Base-by-base conservation (phyloP, 768 basidiomycete genomes). In the Tulasnella sp. region DNA sequence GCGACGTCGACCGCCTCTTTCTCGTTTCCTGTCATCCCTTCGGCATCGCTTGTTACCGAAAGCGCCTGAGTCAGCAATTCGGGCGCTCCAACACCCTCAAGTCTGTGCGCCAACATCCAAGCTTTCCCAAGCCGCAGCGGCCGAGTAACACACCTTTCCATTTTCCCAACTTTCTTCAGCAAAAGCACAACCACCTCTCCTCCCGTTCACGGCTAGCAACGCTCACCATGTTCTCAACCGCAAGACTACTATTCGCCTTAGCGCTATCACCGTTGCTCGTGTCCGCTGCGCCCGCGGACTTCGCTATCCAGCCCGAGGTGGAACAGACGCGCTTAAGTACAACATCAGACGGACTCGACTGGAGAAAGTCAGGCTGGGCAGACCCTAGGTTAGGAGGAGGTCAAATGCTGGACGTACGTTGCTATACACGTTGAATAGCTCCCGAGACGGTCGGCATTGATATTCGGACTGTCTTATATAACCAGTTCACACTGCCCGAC, bases 331-430 rank as follows among this genome's bases (percentile, higher is more conserved):
- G 20, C 57, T 29, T 61, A 61, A 37, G 26, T 3, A n/a, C 70
- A 71, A 23, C 16, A 71, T 71, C 70, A 39, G 70, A 70, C 51
- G 76, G 61, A 1, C n/a, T 44, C 26, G 76, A 77, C 42, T 77
- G 76, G 76, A 70, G 55, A 42, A 55, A 70, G 46, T 77, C 76
- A 4, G 77, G 89, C 44, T 90, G 88, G 88, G 80, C 85, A 72
- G 94, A 96, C 83, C 94, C 94, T 26, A 87, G 93, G 67, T 79
- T 88, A 35, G 87, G 89, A 74, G 94, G 94, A 23, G 94, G 94
- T 5, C 87, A 87, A 32, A 86, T 94, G 79, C 84, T 95, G 57
- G 94, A 96, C 82, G 94, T 95, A 81, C 82, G 90, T 83, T 20
- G 9, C 2, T 48, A 44, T 46, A 44, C 48, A 37, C 26, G 18